These are phyloP conservation scores for Malassezia furfur DNA, from an alignment of 1,284 basidiomycete species.

Conservation along the genomic window DNA sequence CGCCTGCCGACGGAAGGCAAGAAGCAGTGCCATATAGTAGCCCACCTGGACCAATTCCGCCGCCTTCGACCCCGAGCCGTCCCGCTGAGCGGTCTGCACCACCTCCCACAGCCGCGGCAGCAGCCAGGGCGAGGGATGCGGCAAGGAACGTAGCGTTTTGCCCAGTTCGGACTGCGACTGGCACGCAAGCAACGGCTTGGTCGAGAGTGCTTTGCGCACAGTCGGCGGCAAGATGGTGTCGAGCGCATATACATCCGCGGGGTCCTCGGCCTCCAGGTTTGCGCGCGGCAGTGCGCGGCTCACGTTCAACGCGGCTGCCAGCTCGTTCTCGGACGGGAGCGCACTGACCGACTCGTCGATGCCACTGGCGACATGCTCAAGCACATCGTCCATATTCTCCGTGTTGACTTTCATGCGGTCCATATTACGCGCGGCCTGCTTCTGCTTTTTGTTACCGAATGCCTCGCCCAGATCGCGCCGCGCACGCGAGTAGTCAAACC, in stretches of 20 bases:
- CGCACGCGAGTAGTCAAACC: constrained; percentile 25
- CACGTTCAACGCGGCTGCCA: constrained; percentile 26
- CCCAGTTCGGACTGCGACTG: constrained; percentile 6
- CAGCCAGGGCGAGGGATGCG: constrained; percentile 20
- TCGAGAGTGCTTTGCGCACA: constrained; percentile 22
- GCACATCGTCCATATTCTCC: constrained; percentile 36
- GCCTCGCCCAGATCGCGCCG: constrained; percentile 40
- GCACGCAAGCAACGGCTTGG: constrained; percentile 6
- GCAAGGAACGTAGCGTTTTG: constrained; percentile 14
- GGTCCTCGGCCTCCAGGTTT: constrained; percentile 34
- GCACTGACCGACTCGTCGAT: constrained; percentile 30
- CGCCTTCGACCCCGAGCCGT: constrained; percentile 1
- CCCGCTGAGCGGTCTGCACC: constrained; percentile 16
- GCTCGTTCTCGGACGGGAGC: constrained; percentile 26
- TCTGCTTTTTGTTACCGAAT: constrained; percentile 46
- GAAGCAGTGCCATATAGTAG: constrained; percentile 22
- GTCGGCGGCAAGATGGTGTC: constrained; percentile 27
- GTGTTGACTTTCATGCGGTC: constrained; percentile 47
- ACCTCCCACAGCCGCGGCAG: constrained; percentile 19
- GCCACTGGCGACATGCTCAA: constrained; percentile 33
- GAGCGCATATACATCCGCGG: constrained; percentile 38
- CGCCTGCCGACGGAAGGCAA: constrained; percentile 15
- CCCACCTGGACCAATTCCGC: constrained; percentile 16
- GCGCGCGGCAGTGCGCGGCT: constrained; percentile 36
- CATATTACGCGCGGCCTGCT: constrained; percentile 35